phyloP scores from a whole-genome alignment of 2,329 filamentous ascomycete species.

The Penicillium sp. region DNA sequence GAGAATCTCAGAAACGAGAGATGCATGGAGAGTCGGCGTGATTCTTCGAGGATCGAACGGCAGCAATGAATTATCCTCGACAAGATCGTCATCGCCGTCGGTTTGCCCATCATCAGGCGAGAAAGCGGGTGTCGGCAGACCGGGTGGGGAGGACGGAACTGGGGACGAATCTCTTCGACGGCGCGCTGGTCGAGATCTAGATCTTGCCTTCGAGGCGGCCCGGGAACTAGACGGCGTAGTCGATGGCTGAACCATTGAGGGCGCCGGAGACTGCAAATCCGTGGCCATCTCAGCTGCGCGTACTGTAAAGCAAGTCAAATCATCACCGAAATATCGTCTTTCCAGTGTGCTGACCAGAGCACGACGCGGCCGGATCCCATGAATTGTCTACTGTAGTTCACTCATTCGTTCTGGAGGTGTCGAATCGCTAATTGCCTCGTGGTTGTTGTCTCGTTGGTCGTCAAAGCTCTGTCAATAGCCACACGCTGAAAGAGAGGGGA shows the following conservation, averaged over 20 bases:
- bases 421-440: not conserved
- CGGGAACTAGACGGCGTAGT: conserved; percentile 62
- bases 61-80: conserved; percentile 68
- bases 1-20: conserved; percentile 91
- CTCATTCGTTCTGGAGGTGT: conserved; percentile 18
- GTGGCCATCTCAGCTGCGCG: conserved; percentile 33
- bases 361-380: conserved; percentile 24
- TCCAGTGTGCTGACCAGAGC: conserved; percentile 29
- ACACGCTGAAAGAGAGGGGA: not conserved
- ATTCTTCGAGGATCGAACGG: conserved; percentile 89
- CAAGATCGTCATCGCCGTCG: conserved; percentile 39
- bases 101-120: conserved; percentile 43
- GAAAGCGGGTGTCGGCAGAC: conserved; percentile 51
- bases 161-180: conserved; percentile 70
- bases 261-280: conserved; percentile 56
- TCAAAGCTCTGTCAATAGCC: not conserved
- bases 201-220: conserved; percentile 23
- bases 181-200: conserved; percentile 65
- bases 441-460: not conserved
- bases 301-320: conserved; percentile 16
- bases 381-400: conserved; percentile 22
- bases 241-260: conserved; percentile 62
- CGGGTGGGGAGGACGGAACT: conserved; percentile 62
- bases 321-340: conserved; percentile 18
- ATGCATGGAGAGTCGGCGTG: conserved; percentile 92